Base-by-base conservation (phyloP, 306 rosid genomes). In the Prunus armeniaca region DNA sequence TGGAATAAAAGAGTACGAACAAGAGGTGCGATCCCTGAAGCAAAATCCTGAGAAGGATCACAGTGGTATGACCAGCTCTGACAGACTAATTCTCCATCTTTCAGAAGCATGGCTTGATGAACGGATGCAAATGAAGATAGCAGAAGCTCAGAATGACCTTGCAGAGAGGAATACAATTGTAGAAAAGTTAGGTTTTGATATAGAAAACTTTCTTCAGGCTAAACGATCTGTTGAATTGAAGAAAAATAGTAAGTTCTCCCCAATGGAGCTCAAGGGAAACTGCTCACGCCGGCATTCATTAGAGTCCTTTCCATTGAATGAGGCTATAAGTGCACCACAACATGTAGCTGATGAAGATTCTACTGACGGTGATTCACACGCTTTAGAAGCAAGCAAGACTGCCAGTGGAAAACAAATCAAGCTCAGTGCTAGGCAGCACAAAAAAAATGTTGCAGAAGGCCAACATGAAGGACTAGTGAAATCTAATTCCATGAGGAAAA, bases 51-150 rank as follows among this genome's bases (percentile, higher is more conserved):
- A 81, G 38, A 84, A 84, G 74, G 77, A 80, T 62, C 82, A 75
- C 56, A 80, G 78, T 71, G 60, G 80, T 45, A 74, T 63, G 61
- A 78, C 74, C 65, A 71, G 72, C 30, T 70, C 69, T 64, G 94
- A 91, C 75, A 80, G 84, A 65, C 69, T 89, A 57, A 77, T 93
- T 80, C 93, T 89, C 68, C 91, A 88, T 67, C 85, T 93, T 71
- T 90, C 98, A 20, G 96, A 93, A 86, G 93, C 93, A 15, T 93
- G 98, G 98, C 90, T 93, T 51, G 98, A 93, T 41, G 96, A 93
- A 84, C 88, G 94, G 57, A 75, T 78, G 82, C 98, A 89, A 76
- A 86, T 87, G 96, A 88, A 85, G 85, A 58, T 77, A 56, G 79
- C 82, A 0, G 78, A 83, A 83, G 68, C 83, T 9, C 76, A 54